A percentile compares a stretch with the other conserved stretches of the same genome.
Conservation (phyloP, 1,284 basidiomycete genomes). For the Cystobasidiaceae sp. region DNA sequence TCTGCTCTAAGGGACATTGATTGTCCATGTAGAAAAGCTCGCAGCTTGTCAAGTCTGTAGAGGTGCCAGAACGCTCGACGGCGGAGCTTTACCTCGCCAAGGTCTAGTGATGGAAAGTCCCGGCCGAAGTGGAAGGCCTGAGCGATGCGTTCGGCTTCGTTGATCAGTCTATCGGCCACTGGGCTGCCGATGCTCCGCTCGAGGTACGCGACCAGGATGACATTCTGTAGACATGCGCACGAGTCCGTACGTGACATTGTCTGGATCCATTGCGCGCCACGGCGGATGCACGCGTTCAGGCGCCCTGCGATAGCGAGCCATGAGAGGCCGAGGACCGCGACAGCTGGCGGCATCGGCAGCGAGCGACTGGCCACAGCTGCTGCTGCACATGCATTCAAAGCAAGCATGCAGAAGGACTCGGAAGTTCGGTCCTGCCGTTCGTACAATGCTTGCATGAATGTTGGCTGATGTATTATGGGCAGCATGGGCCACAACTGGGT, state of each 20-base stretch:
- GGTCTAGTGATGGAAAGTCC: not conserved
- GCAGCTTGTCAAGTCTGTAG: not conserved
- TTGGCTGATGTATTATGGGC: slow-evolving; percentile 8
- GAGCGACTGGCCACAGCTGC: not conserved
- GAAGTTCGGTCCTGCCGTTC: not conserved
- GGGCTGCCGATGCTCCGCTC: not conserved
- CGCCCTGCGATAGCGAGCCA: not conserved
- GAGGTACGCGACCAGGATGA: slow-evolving; percentile 11
- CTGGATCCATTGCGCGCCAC: not conserved
- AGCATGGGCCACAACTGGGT: not conserved
- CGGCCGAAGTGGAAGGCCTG: slow-evolving; percentile 1
- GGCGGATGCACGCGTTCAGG: not conserved
- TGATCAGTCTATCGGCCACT: not conserved
- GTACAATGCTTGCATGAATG: not conserved
- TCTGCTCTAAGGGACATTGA: not conserved
- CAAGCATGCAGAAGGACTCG: not conserved
- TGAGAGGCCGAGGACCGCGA: not conserved
- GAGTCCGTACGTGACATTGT: not conserved
- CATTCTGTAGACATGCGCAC: not conserved
- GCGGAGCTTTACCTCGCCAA: not conserved
- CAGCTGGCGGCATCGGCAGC: not conserved
- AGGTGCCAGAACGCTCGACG: slow-evolving; percentile 6
- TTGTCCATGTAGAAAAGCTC: not conserved
- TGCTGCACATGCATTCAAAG: slow-evolving; percentile 1
- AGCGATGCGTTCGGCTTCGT: slow-evolving; percentile 13